Evolutionary conservation across 805 yeast genomes (phyloP).

Genomic region (Blastobotrys americana): DNA sequence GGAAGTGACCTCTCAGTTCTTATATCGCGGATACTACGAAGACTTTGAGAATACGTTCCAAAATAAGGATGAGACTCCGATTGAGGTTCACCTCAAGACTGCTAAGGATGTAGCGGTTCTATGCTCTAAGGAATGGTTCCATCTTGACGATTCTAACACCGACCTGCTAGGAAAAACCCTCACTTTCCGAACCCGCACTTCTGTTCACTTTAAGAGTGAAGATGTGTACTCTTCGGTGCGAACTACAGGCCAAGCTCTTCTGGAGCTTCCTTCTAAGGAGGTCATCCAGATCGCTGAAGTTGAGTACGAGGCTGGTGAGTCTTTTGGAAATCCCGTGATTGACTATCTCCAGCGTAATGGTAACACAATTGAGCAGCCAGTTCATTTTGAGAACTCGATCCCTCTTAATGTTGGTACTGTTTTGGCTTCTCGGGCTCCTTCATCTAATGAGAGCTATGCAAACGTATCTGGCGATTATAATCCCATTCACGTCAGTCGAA

Average conservation of each 20-base stretch:
- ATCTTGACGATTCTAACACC: constrained; percentile 45
- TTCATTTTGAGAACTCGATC: constrained; percentile 80
- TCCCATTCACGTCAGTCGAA: constrained; percentile 96
- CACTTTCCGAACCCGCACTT: constrained; percentile 83
- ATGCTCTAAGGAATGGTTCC: constrained; percentile 97
- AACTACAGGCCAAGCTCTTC: constrained; percentile 76
- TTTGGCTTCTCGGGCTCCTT: constrained; percentile 64
- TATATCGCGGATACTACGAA: constrained; percentile 85
- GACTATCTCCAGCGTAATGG: constrained; percentile 92
- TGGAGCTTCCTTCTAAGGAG: constrained; percentile 91
- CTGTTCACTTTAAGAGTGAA: constrained; percentile 71
- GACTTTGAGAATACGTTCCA: constrained; percentile 92
- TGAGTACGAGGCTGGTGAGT: constrained; percentile 80
- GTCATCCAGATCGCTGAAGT: constrained; percentile 75
- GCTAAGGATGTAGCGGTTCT: constrained; percentile 89
- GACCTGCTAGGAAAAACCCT: constrained; percentile 68
- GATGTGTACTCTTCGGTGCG: constrained; percentile 68
- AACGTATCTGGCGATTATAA: constrained; percentile 97
- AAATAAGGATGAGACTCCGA: constrained; percentile 79
- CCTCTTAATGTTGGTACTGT: constrained; percentile 60
- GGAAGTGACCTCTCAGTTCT: constrained; percentile 92
- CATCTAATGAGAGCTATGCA: constrained; percentile 93
- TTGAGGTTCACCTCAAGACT: constrained; percentile 62
- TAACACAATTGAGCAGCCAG: constrained; percentile 87
- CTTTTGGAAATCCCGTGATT: constrained; percentile 95